Base-by-base conservation (phyloP, 352 stramenopile species). In the Phytophthora citrophthora region DNA sequence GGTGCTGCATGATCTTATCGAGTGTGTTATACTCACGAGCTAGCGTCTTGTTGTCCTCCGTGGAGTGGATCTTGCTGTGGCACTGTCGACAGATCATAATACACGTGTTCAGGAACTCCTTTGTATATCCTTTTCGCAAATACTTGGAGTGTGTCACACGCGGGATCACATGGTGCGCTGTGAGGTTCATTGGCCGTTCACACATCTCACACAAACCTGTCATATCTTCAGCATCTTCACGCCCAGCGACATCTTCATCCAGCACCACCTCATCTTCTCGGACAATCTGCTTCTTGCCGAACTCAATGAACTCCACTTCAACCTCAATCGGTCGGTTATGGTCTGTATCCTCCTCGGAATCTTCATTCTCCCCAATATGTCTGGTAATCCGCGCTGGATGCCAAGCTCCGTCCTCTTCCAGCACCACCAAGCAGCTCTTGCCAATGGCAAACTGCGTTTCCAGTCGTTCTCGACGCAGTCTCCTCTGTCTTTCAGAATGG, bases 81-180 rank as follows among this genome's bases (percentile, higher is more conserved):
- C 95, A 98, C 40, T 91, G 88, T 3, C 95, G 86, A 65, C 95
- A 98, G 40, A 98, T 97, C 75, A 88, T 71, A 44, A 95, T 87
- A 23, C 89, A 97, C 27, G 69, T 84, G 75, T 94, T 95, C 16
- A 97, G 62, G 27, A 92, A 90, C 60, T 90, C 82, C 29, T 76
- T 70, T 13, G 77, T 84, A 48, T 89, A 95, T 2, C 88, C 89
- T 45, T 88, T 86, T 62, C 93, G 91, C 24, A 90, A 50, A 62
- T 94, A 95, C 56, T 78, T 86, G 20, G 77, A 62, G 54, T 97
- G 89, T 3, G 71, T 89, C n/a, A 81, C 82, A 38, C 90, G 89
- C 5, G 95, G 95, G 51, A 97, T 97, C 7, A 98, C 72, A 61
- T 98, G 95, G 72, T 98, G 95, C 5, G 84, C 83, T 12, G 93